Evolutionary conservation across 1,284 basidiomycete genomes (phyloP).

Genomic region (Neonothopanus nambi): DNA sequence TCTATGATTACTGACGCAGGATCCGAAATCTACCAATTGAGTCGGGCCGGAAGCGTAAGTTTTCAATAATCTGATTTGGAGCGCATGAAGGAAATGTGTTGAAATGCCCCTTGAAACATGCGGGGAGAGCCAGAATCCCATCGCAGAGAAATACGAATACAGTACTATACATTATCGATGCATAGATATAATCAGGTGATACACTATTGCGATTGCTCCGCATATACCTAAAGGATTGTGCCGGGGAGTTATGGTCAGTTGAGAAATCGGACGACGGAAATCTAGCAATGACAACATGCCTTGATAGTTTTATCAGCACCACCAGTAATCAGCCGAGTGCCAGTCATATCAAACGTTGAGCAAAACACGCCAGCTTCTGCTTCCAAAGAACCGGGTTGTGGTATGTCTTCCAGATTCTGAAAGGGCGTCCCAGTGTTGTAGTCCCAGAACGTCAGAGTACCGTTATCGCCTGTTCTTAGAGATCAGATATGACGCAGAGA

Average conservation of each 20-base stretch:
- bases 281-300: slow-evolving; percentile 43
- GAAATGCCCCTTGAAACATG: too few species aligned
- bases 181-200: neutral
- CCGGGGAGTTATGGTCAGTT: neutral
- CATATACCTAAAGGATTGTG: slow-evolving; percentile 43
- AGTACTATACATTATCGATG: neutral
- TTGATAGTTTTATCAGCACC: slow-evolving; percentile 99
- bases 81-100: too few species aligned
- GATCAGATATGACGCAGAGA: slow-evolving; percentile 19
- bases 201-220: slow-evolving; percentile 45
- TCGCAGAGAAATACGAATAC: neutral
- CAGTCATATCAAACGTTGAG: slow-evolving; percentile 95
- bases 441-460: slow-evolving; percentile 90
- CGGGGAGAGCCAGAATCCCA: too few species aligned
- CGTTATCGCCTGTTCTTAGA: slow-evolving; percentile 74
- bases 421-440: slow-evolving; percentile 94
- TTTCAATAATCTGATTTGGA: too few species aligned
- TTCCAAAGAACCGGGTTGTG: slow-evolving; percentile 95
- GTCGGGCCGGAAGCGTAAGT: too few species aligned
- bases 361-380: slow-evolving; percentile 96
- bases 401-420: slow-evolving; percentile 91
- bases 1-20: too few species aligned
- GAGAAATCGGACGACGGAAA: neutral
- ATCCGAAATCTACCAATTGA: too few species aligned
- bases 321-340: slow-evolving; percentile 93